Conservation (phyloP, 2,329 filamentous ascomycete species). For the Hymenoscyphus fructigenus region DNA sequence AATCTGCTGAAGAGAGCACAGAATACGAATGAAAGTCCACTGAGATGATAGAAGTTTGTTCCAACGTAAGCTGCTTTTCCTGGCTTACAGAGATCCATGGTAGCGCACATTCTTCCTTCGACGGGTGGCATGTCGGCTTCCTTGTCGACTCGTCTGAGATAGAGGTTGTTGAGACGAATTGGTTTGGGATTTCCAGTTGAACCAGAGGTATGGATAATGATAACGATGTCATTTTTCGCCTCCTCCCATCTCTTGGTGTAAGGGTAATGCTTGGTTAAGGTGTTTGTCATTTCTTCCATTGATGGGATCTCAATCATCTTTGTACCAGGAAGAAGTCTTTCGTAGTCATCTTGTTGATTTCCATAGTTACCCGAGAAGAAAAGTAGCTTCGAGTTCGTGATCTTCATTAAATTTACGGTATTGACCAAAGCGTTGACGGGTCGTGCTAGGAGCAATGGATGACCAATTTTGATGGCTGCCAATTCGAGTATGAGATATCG, state of each 20-base stretch:
- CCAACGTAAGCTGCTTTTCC: conserved; percentile 9
- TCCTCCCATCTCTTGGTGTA: conserved; percentile 39
- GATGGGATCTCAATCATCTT: conserved; percentile 20
- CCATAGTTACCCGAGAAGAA: conserved; percentile 18
- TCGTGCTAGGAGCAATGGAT: conserved; percentile 23
- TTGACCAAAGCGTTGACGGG: conserved; percentile 25
- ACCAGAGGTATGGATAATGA: conserved; percentile 46
- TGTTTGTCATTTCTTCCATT: conserved; percentile 34
- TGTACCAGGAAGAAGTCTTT: conserved; percentile 4
- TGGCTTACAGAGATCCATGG: neutral
- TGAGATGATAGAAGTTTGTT: conserved; percentile 24
- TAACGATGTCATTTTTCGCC: conserved; percentile 40
- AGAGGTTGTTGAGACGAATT: conserved; percentile 26
- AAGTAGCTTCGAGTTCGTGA: conserved; percentile 17
- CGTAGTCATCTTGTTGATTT: conserved; percentile 12
- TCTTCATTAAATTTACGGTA: conserved; percentile 20
- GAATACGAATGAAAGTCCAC: conserved; percentile 14
- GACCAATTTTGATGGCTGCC: conserved; percentile 21
- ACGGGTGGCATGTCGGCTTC: conserved; percentile 3
- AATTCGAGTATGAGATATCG: conserved; percentile 23
- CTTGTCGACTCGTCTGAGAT: conserved; percentile 7
- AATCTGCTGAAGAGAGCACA: conserved; percentile 5
- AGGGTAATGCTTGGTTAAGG: conserved; percentile 21
- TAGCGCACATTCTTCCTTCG: conserved; percentile 1
- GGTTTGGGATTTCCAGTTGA: conserved; percentile 45